Percentiles rank a stretch among this genome's conserved stretches.
These are phyloP conservation scores for Coprinopsis strossmayeri DNA, from an alignment of 768 basidiomycete genomes.

Conservation along the genomic window DNA sequence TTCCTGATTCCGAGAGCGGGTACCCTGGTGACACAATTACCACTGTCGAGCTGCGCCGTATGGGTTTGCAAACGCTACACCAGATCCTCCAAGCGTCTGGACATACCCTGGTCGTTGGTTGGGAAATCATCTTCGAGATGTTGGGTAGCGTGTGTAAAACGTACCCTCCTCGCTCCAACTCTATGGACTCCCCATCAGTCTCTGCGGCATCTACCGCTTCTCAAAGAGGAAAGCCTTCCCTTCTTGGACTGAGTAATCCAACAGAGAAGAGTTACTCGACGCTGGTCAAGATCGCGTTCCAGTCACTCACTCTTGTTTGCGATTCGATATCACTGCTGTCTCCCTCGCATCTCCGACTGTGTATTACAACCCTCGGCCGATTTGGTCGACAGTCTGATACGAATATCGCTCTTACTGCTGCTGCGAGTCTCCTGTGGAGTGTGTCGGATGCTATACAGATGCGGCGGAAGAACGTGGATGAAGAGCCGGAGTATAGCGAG, in stretches of 20 bases:
- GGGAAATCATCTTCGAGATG: constrained; percentile 92
- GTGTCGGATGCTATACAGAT: constrained; percentile 93
- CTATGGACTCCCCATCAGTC: constrained; percentile 34
- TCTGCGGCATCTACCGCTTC: constrained; percentile 29
- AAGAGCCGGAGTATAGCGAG: constrained; percentile 69
- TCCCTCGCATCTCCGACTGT: constrained; percentile 74
- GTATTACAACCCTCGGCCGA: constrained; percentile 84
- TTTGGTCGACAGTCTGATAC: constrained; percentile 93
- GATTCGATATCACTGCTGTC: constrained; percentile 84
- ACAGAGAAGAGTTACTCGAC: constrained; percentile 65
- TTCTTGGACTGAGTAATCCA: constrained; percentile 48
- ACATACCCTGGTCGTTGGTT: constrained; percentile 87
- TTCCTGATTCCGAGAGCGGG: constrained; percentile 34
- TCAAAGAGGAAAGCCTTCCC: constrained; percentile 30
- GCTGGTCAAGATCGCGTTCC: constrained; percentile 89
- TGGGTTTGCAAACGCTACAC: constrained; percentile 87
- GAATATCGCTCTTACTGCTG: constrained; percentile 92
- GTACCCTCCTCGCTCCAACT: constrained; percentile 22
- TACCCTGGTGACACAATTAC: constrained; percentile 33
- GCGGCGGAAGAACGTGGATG: constrained; percentile 57
- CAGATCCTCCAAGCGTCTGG: constrained; percentile 88
- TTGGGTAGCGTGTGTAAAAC: constrained; percentile 78
- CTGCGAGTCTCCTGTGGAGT: constrained; percentile 90
- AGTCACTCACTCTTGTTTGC: constrained; percentile 89
- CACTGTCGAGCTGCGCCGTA: constrained; percentile 72